phyloP scores from a whole-genome alignment of 139 green algal species.

The Micractinium sp. region DNA sequence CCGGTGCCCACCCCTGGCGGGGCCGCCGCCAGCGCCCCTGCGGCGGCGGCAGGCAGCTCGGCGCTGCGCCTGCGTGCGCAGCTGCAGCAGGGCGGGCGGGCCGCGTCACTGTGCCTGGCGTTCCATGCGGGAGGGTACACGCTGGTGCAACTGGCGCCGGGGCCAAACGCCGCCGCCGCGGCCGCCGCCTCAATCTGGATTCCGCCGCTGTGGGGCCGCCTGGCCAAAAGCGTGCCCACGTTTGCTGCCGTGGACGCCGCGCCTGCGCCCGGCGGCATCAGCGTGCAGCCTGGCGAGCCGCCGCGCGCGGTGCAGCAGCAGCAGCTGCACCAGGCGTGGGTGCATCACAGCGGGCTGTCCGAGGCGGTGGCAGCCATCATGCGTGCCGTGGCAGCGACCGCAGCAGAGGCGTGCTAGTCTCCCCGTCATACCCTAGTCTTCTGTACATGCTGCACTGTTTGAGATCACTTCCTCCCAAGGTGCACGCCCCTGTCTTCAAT shows the following conservation, averaged over 20 bases:
- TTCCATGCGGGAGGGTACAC: slow-evolving; percentile 23
- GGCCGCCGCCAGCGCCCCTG: background rate
- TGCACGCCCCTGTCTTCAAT: too few species aligned
- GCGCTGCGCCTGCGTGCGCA: slow-evolving; percentile 20
- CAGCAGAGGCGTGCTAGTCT: too few species aligned
- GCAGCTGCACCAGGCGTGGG: slow-evolving; percentile 13
- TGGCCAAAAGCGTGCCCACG: slow-evolving; percentile 2
- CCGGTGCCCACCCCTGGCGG: background rate
- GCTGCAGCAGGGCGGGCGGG: slow-evolving; percentile 21
- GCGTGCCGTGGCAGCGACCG: background rate
- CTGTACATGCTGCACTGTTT: too few species aligned
- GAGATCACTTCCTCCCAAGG: too few species aligned
- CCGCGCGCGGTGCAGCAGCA: background rate
- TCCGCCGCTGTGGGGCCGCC: slow-evolving; percentile 10
- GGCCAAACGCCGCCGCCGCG: too few species aligned
- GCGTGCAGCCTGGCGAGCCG: background rate
- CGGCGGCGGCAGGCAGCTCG: background rate
- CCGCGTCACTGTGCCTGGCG: background rate
- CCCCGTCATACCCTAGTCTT: too few species aligned
- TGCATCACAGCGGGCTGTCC: background rate
- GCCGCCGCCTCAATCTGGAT: background rate
- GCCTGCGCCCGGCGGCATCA: background rate
- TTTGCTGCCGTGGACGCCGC: background rate
- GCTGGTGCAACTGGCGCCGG: slow-evolving; percentile 14
- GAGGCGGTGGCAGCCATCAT: background rate